Evolutionary conservation across 176 grass and related monocot genomes (phyloP), one percentile per base, ranked within the genome.

Genomic region (Sorghum bicolor): DNA sequence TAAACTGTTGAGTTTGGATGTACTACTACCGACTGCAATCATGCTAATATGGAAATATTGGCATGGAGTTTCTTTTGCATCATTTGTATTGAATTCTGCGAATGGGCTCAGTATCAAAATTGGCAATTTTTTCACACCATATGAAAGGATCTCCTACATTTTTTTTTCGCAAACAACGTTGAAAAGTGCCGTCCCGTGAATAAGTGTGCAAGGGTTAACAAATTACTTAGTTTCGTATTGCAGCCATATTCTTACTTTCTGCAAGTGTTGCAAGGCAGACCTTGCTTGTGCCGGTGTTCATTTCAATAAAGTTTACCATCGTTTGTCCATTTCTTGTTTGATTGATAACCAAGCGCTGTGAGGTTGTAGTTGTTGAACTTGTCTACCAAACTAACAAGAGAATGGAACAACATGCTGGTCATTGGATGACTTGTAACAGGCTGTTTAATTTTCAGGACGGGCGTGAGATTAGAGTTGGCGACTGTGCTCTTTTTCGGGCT

Each of bases 401-500:
- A 80, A 80, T 10, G 64, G 15, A 64, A 10, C 10, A 70, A 47
- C 50, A 8, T 19, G 48, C 37, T 70, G 22, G 22, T 25, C n/a
- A 60, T 24, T 24, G 55, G 22, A 60, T 60, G 22, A 24, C 55
- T 60, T 60, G 55, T 60, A 60, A 60, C 55, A 60, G 25, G 55
- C 38, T 80, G 15, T 69, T 74, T 55, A 20, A 37, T 83, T 88
- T 86, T 47, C 81, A 97, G 94, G 92, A 94, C 86, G 94, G 94
- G 20, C 92, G 94, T 28, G 84, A 92, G 80, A 87, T 97, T 67
- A 80, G 73, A 85, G 85, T 89, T 28, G 94, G 94, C 22, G 88
- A 97, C 31, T 97, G 90, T 77, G 94, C 94, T 80, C 87, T 97
- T 82, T 94, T 97, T 67, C 89, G 81, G 69, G 85, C 94, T 78